Evolutionary conservation across 148 eudicot species (phyloP), one percentile per base, ranked within the genome.

Genomic region (Nepenthes gracilis): DNA sequence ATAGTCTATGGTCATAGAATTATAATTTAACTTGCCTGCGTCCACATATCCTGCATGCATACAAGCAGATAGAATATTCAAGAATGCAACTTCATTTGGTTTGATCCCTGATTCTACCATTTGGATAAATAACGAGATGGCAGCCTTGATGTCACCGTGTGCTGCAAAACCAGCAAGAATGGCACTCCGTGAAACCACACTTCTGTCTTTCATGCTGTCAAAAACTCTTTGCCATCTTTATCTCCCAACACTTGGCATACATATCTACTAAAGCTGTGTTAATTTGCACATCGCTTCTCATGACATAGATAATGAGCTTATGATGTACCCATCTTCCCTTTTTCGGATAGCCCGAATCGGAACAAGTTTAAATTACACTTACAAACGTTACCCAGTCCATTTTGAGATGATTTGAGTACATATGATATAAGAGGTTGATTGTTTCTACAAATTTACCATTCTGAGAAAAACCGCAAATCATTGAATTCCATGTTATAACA

Each of bases 221-320:
- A 83, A 83, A 62, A 83, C 73, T 54, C 66, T 54, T 72, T 35
- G 88, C 83, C 79, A 74, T 71, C 55, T 56, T 49, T 45, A 83
- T 75, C 64, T 83, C 79, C 55, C 88, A 85, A 67, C 85, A 80
- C 61, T 81, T 78, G 9, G 81, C 81, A 64, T 80, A 83, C 80
- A 83, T 75, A 54, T 80, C 80, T 7, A 62, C 59, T 60, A 83
- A 60, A 69, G 85, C 81, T 36, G 88, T 80, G 63, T 80, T 73
- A 12, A 80, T 69, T 45, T 71, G 74, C 43, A 62, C 62, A 69
- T 80, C 86, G 15, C 65, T 74, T 36, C 12, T 36, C 1, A 80
- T 13, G 34, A 77, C 81, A 62, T 23, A 13, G 45, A 65, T 59
- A 36, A 78, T 73, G 55, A 78, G 62, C 71, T 80, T 83, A 62